phyloP scores from a whole-genome alignment of 768 basidiomycete species.

The Lentinula detonsa region DNA sequence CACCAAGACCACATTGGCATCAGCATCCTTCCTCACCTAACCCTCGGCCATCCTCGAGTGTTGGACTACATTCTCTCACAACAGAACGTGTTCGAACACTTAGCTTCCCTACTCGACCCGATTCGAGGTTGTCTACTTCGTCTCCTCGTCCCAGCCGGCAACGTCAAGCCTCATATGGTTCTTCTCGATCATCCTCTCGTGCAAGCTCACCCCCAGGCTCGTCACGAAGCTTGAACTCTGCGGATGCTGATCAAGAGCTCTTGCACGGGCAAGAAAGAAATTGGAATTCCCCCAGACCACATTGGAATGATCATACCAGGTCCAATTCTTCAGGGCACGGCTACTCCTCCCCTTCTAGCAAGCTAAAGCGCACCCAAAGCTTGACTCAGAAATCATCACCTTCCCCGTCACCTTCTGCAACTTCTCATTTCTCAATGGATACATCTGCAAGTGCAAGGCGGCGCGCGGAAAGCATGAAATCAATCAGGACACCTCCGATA shows the following conservation, averaged over 20 bases:
- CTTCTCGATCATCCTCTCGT: slow-evolving; percentile 6
- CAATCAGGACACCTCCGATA: background rate
- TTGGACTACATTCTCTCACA: slow-evolving; percentile 34
- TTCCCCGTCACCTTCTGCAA: slow-evolving; percentile 12
- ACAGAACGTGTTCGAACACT: slow-evolving; percentile 26
- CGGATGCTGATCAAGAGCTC: slow-evolving; percentile 26
- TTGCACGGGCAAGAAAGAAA: slow-evolving; percentile 57
- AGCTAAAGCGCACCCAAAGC: background rate
- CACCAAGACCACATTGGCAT: slow-evolving; percentile 55
- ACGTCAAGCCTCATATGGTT: slow-evolving; percentile 27
- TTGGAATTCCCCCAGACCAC: slow-evolving; percentile 61
- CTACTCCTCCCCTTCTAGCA: background rate
- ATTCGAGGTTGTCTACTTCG: slow-evolving; percentile 27
- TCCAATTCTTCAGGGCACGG: background rate
- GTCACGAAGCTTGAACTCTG: slow-evolving; percentile 22
- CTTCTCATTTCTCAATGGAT: slow-evolving; percentile 4
- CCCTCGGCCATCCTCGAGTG: slow-evolving; percentile 23
- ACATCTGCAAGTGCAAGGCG: slow-evolving; percentile 8
- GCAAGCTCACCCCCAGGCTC: slow-evolving; percentile 19
- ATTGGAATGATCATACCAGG: slow-evolving; percentile 32
- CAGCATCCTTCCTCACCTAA: slow-evolving; percentile 10
- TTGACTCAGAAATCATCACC: slow-evolving; percentile 10
- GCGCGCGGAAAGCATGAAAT: slow-evolving; percentile 17
- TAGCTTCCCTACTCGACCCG: slow-evolving; percentile 34
- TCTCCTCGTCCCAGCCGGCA: slow-evolving; percentile 6